Percentiles rank a stretch among this genome's conserved stretches.
Evolutionary conservation across 495 filamentous ascomycete species (phyloP).

Genomic region (Talaromyces borbonicus): DNA sequence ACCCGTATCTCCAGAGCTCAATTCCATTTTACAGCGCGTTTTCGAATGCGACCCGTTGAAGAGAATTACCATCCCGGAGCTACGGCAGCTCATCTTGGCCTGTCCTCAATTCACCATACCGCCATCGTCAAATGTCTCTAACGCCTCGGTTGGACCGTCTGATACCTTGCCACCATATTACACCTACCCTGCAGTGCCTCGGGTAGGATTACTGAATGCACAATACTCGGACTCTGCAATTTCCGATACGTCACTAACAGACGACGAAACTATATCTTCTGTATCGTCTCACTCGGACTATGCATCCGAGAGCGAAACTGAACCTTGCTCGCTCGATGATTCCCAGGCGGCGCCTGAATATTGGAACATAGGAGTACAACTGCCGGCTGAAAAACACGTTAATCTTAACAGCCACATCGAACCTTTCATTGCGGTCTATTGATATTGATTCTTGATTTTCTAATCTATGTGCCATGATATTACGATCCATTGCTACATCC

Average conservation of each 20-base stretch:
- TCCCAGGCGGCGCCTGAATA: constrained; percentile 7
- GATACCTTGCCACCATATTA: too few species aligned
- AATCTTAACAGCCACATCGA: not conserved
- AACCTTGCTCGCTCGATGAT: constrained; percentile 12
- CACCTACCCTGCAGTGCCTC: constrained; percentile 2
- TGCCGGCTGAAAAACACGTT: not conserved
- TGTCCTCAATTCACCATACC: constrained; percentile 66
- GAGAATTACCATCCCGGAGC: constrained; percentile 75
- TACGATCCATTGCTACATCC: constrained; percentile 1
- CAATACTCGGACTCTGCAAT: constrained; percentile 32
- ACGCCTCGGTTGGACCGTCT: too few species aligned
- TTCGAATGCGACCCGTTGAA: constrained; percentile 84
- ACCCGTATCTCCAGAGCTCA: constrained; percentile 81
- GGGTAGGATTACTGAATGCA: constrained; percentile 26
- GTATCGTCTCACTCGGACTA: constrained; percentile 28
- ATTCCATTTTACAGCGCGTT: constrained; percentile 76
- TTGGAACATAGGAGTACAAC: not conserved
- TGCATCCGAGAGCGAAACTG: constrained; percentile 24
- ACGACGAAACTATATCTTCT: constrained; percentile 26
- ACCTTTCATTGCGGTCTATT: constrained; percentile 4
- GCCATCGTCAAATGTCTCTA: constrained; percentile 6
- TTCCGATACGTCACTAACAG: constrained; percentile 34
- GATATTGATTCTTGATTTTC: not conserved
- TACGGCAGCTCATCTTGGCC: constrained; percentile 63
- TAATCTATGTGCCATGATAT: constrained; percentile 4